Evolutionary conservation across 2,329 filamentous ascomycete genomes (phyloP).

Genomic region (Tolypocladium guangdongense): DNA sequence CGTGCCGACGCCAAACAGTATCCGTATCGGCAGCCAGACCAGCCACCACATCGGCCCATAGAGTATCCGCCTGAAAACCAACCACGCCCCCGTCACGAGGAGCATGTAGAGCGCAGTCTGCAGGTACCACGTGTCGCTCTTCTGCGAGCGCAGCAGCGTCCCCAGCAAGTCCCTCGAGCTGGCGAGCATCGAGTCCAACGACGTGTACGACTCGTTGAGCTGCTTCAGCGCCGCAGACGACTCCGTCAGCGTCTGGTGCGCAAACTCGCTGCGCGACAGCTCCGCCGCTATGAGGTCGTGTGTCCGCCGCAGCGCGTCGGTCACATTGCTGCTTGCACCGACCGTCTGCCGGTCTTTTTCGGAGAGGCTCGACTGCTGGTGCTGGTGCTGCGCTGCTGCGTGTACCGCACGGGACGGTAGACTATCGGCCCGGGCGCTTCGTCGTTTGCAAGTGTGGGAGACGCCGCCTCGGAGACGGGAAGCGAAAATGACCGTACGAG

Average conservation of each 20-base stretch:
- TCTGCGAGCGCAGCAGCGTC: constrained; percentile 74
- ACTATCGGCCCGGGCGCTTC: constrained; percentile 6
- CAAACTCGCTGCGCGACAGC: constrained; percentile 77
- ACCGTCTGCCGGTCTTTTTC: constrained; percentile 64
- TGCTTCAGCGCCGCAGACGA: constrained; percentile 73
- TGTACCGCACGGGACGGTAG: constrained; percentile 11
- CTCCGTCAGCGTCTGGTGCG: constrained; percentile 77
- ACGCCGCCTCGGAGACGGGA: constrained; percentile 23
- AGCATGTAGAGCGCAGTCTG: constrained; percentile 82
- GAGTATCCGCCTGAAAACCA: constrained; percentile 71
- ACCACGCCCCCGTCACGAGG: constrained; percentile 66
- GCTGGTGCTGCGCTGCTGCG: constrained; percentile 22
- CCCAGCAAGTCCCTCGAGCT: constrained; percentile 66
- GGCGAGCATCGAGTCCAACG: constrained; percentile 65
- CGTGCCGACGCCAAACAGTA: constrained; percentile 49
- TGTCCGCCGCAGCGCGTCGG: constrained; percentile 69
- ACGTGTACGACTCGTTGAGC: constrained; percentile 70
- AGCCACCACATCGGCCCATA: constrained; percentile 91
- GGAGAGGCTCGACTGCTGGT: constrained; percentile 29
- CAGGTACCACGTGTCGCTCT: constrained; percentile 97
- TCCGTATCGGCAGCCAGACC: constrained; percentile 67
- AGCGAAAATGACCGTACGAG: constrained; percentile 56
- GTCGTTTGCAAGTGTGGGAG: constrained; percentile 15
- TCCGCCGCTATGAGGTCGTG: constrained; percentile 80
- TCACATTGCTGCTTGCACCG: constrained; percentile 73